These are phyloP conservation scores for Phanerochaete sordida DNA, from an alignment of 768 basidiomycete genomes.

Conservation along the genomic window DNA sequence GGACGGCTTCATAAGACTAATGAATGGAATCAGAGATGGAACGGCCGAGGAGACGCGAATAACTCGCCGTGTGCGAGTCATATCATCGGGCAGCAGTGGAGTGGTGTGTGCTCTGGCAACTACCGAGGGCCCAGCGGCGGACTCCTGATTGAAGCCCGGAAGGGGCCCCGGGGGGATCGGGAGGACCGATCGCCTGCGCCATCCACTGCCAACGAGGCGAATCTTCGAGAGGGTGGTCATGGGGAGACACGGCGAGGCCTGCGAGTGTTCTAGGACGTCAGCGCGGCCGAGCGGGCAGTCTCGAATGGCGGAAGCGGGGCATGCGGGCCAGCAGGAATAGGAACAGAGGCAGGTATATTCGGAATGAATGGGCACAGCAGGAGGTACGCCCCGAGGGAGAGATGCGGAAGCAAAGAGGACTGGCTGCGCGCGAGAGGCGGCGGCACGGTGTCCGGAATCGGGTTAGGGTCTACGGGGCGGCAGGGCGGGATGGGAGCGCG, in stretches of 20 bases:
- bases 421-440: neutral
- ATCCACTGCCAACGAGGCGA: neutral
- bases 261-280: neutral
- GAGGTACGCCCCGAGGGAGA: neutral
- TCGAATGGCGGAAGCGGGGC: neutral
- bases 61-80: neutral
- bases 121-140: neutral
- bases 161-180: conserved; percentile 1
- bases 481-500: too few species aligned
- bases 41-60: conserved; percentile 1
- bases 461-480: neutral
- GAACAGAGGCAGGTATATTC: conserved; percentile 2
- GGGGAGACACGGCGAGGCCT: neutral
- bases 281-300: neutral
- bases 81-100: neutral
- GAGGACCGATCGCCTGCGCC: neutral
- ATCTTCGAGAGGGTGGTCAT: neutral
- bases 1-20: neutral
- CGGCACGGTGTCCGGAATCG: neutral
- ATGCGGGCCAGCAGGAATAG: neutral
- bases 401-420: neutral
- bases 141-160: neutral
- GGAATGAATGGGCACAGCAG: conserved; percentile 7
- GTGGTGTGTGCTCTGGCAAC: neutral
- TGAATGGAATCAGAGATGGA: neutral